Percentiles rank a stretch among this genome's conserved stretches.
Conservation (phyloP, 2,329 filamentous ascomycete species). For the Fusarium sp. region DNA sequence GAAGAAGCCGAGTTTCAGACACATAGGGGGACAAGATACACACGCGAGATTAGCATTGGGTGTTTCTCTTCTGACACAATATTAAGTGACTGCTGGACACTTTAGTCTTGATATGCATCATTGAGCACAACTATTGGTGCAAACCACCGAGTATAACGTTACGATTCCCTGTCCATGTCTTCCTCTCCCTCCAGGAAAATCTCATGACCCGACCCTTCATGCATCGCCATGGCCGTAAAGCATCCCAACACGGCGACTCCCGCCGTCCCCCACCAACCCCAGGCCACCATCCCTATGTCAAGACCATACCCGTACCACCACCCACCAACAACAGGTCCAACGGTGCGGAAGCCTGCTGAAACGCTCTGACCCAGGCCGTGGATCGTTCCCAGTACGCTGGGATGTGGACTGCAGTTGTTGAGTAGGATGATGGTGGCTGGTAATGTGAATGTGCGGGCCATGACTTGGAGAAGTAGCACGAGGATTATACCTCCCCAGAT, state of each 20-base stretch:
- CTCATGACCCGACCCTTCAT: constrained; percentile 73
- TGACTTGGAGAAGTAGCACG: constrained; percentile 75
- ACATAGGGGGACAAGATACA: neutral
- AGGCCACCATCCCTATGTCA: constrained; percentile 57
- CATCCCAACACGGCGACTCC: constrained; percentile 66
- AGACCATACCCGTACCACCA: constrained; percentile 61
- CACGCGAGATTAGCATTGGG: neutral
- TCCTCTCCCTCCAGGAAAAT: constrained; percentile 62
- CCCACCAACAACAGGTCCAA: constrained; percentile 62
- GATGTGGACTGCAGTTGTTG: constrained; percentile 70
- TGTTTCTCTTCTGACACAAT: neutral
- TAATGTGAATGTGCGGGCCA: constrained; percentile 75
- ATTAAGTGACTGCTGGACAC: neutral
- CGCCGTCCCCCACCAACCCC: constrained; percentile 61
- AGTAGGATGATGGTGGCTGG: constrained; percentile 69
- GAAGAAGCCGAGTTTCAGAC: neutral
- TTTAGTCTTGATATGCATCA: too few species aligned
- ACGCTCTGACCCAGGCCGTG: constrained; percentile 65
- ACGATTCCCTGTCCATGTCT: constrained; percentile 24
- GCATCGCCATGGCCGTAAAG: constrained; percentile 67
- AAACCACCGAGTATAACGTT: neutral
- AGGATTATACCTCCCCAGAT: constrained; percentile 44
- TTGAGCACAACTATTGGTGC: neutral
- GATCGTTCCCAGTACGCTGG: constrained; percentile 67
- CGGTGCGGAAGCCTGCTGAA: constrained; percentile 59